Conservation (phyloP, 2,329 filamentous ascomycete genomes). For the Orbilia blumenaviensis region DNA sequence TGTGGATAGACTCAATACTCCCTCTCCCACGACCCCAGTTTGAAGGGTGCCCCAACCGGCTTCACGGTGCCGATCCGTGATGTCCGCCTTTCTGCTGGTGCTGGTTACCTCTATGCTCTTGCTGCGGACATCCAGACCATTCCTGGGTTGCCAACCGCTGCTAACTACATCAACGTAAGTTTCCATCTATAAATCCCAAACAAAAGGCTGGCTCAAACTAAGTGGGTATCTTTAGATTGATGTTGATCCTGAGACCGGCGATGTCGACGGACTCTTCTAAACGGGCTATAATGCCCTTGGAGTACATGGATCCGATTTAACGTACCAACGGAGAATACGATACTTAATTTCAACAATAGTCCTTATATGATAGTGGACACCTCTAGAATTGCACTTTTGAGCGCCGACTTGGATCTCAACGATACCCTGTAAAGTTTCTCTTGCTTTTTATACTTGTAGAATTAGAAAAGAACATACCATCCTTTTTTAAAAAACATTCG, state of each 20-base stretch:
- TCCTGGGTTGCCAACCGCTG: slow-evolving; percentile 66
- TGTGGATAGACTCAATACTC: slow-evolving; percentile 82
- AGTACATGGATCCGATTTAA: background rate
- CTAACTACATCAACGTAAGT: slow-evolving; percentile 51
- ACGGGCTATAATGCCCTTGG: background rate
- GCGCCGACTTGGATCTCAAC: slow-evolving; percentile 51
- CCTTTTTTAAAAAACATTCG: background rate
- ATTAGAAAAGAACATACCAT: slow-evolving; percentile 12
- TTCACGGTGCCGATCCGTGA: slow-evolving; percentile 96
- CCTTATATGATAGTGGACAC: slow-evolving; percentile 15
- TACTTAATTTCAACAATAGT: slow-evolving; percentile 49
- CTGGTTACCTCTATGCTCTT: slow-evolving; percentile 91
- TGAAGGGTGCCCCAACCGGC: slow-evolving; percentile 93
- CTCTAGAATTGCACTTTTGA: slow-evolving; percentile 15
- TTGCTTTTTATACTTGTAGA: slow-evolving; percentile 35
- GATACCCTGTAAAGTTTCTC: slow-evolving; percentile 39
- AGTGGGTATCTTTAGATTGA: slow-evolving; percentile 62
- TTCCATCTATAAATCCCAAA: background rate
- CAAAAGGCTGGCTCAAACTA: background rate
- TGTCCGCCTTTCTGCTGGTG: slow-evolving; percentile 91
- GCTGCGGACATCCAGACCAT: slow-evolving; percentile 99
- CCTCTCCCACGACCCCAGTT: slow-evolving; percentile 85
- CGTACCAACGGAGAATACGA: background rate
- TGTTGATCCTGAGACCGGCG: slow-evolving; percentile 80
- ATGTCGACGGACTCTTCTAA: slow-evolving; percentile 90